Evolutionary conservation across 1,284 basidiomycete genomes (phyloP).

Genomic region (Inonotus hispidus): DNA sequence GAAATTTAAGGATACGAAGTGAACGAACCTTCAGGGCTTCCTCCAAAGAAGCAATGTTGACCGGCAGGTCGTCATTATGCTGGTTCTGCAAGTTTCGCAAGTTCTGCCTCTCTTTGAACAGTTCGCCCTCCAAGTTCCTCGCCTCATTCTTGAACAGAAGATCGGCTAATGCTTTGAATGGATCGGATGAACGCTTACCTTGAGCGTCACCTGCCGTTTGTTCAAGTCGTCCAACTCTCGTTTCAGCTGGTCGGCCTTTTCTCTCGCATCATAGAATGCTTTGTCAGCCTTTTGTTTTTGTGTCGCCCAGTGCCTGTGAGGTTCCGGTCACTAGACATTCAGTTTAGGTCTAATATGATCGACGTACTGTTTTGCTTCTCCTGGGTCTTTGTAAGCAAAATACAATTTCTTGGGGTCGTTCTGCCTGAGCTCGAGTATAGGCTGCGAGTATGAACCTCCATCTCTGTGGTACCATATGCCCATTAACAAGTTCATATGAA

Average conservation of each 20-base stretch:
- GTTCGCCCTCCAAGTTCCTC: constrained; percentile 24
- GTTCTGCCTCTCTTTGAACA: constrained; percentile 28
- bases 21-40: constrained; percentile 43
- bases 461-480: constrained; percentile 1
- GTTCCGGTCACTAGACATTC: neutral
- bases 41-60: constrained; percentile 62
- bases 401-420: constrained; percentile 1
- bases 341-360: no score
- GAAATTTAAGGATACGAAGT: neutral
- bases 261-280: neutral
- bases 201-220: neutral
- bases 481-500: neutral
- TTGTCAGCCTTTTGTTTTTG: neutral
- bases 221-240: neutral
- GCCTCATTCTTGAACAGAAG: constrained; percentile 25
- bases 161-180: neutral
- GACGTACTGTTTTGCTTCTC: neutral
- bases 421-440: neutral
- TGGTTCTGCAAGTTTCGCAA: constrained; percentile 48
- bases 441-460: constrained; percentile 14
- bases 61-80: constrained; percentile 69
- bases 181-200: neutral
- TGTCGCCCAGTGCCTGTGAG: constrained; percentile 10
- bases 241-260: neutral
- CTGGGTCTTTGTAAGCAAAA: constrained; percentile 6